Evolutionary conservation across 192 early-diverging fungal species (phyloP), one percentile per base, ranked within the genome.

Genomic region (Gaertneriomyces semiglobifer): DNA sequence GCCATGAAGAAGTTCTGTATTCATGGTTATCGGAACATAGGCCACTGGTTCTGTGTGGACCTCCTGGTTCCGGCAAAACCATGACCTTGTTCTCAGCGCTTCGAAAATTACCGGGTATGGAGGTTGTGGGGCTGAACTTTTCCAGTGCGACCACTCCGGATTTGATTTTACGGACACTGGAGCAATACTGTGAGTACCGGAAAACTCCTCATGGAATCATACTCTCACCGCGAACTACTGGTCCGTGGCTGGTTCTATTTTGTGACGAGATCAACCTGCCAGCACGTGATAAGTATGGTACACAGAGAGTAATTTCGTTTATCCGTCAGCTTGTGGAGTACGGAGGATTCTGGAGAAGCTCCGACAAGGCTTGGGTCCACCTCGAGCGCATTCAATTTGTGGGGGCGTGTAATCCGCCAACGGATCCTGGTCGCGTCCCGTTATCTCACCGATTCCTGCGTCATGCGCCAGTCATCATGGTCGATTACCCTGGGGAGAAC

Each of bases 261-360:
- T 99, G 98, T 75, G 98, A 99, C 74, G 98, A 99, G 84, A 94
- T 99, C 76, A 99, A 99, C 69, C 77, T 99, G 72, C 98, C 98
- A 0, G 91, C 93, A 14, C 78, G 80, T 11, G 98, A 99, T 81
- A 90, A 93, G 68, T 99, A 99, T 58, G 93, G 93, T 19, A 98
- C 98, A 19, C 98, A 99, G 72, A 88, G 95, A 10, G 96, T 98
- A 39, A 93, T 98, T 20, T 93, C 96, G 3, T 98, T 97, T 74
- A 69, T 99, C 63, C 87, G 98, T 44, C 93, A 94, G 69, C 74
- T 98, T 56, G 88, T 99, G 7, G 95, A 98, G 74, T 89, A 90
- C 68, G 90, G 91, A 59, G 98, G 98, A 39, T 99, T 90, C 82
- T 99, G 96, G 96, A 85, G 95, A 61, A 88, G 88, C 2, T 75